Percentiles rank a stretch among this genome's conserved stretches.
Evolutionary conservation across 75 land plant species (phyloP).

Genomic region (Larix kaempferi): DNA sequence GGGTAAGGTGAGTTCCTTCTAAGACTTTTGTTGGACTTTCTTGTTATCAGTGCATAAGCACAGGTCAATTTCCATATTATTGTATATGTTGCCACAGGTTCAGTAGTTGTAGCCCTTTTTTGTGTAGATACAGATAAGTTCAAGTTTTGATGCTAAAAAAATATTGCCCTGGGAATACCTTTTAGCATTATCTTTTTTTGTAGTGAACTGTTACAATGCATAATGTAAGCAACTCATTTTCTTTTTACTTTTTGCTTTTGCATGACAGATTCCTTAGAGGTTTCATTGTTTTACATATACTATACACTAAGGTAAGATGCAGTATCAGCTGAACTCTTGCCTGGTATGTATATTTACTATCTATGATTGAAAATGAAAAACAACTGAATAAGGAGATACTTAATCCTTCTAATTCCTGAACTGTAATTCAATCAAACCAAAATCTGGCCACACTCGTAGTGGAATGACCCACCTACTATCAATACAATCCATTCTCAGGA

Average conservation of each 20-base stretch:
- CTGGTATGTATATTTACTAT: background rate
- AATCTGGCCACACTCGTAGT: no score
- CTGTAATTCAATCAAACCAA: no score
- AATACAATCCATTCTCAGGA: no score
- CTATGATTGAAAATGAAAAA: background rate
- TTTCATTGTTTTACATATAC: background rate
- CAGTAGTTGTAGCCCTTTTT: no score
- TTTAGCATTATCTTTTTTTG: background rate
- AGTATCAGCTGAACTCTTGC: background rate
- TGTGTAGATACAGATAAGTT: background rate
- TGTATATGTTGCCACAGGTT: background rate
- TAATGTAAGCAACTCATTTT: background rate
- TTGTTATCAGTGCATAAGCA: background rate
- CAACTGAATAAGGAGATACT: background rate
- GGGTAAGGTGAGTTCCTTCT: slow-evolving; percentile 80
- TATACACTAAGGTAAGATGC: background rate
- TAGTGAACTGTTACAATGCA: background rate
- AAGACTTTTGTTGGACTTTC: background rate
- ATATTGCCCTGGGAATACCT: background rate
- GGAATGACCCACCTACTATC: no score
- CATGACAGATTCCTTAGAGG: slow-evolving; percentile 1
- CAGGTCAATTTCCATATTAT: background rate
- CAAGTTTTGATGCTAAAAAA: background rate
- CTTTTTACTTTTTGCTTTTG: background rate
- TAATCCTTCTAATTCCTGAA: no score